Conservation (phyloP, 176 grass and related monocot genomes). For the Alopecurus myosuroides region DNA sequence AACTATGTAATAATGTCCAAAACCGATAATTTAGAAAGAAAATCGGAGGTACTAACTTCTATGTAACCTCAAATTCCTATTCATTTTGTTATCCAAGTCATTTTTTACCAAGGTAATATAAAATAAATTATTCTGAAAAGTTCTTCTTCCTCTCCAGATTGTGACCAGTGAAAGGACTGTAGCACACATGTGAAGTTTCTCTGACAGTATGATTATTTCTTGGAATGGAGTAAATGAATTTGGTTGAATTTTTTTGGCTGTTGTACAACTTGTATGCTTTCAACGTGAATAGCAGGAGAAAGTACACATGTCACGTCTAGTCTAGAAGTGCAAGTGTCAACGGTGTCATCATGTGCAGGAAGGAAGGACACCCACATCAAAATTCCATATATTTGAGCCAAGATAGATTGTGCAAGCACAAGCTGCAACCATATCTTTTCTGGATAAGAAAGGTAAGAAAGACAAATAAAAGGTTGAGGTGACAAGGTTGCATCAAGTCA, state of each 20-base stretch:
- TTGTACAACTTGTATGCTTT: constrained; percentile 16
- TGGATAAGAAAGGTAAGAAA: constrained; percentile 23
- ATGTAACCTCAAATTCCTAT: not conserved
- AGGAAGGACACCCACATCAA: constrained; percentile 5
- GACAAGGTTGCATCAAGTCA: constrained; percentile 23
- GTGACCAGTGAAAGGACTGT: not conserved
- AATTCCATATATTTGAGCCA: constrained; percentile 21
- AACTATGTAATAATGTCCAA: not conserved
- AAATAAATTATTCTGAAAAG: not conserved
- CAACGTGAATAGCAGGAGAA: constrained; percentile 25
- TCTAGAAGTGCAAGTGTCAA: constrained; percentile 29
- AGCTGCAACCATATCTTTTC: constrained; percentile 17
- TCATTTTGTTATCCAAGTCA: not conserved
- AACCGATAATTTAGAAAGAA: not conserved
- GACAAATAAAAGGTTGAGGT: not conserved
- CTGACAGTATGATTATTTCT: not conserved
- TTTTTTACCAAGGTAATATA: not conserved
- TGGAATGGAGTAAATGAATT: not conserved
- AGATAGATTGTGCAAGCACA: constrained; percentile 21
- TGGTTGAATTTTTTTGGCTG: constrained; percentile 3
- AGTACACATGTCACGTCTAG: not conserved
- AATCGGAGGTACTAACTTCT: not conserved
- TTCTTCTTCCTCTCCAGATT: not conserved
- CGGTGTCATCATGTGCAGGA: constrained; percentile 4
- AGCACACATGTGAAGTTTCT: not conserved